Evolutionary conservation across 331 rosid genomes (phyloP), one percentile per base, ranked within the genome.

Genomic region (Arachis monticola): DNA sequence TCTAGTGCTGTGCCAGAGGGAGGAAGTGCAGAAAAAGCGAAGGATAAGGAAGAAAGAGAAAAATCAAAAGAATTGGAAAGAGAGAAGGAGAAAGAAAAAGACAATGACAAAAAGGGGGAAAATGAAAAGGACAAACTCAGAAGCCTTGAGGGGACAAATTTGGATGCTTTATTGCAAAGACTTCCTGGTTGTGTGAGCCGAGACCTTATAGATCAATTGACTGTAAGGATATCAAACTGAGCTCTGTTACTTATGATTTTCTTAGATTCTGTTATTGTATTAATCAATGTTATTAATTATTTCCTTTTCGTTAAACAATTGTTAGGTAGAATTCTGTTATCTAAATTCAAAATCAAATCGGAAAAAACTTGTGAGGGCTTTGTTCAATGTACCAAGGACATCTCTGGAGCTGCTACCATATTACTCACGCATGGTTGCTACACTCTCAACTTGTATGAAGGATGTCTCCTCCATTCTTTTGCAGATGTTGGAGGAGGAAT

Each of bases 161-260:
- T 95, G 86, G 99, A 95, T 77, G 98, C 96, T 85, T 85, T 95
- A 81, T 79, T 92, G 69, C 99, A 95, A 90, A 90, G 98, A 85
- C 99, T 95, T 47, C 99, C 98, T 0, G 96, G 99, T 73, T 95
- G 97, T 51, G 99, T 95, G 79, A 90, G 98, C 92, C 98, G 99
- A 70, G 99, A 95, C 77, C 99, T 95, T 83, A 95, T 95, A 17
- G 99, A 95, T 81, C 98, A 92, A 80, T 81, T 95, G 84, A 90
- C 99, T 62, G 99, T 95, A 86, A 89, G 85, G 65, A 80, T 72
- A 57, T 69, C 63, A 35, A 57, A 40, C 69, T 67, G 55, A 67
- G 56, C 67, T 58, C 55, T 83, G 5, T 62, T 64, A 30, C 53
- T 58, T 57, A 47, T 47, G n/a, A 13, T 70, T 67, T 76, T 62